Evolutionary conservation across 1,139 yeast genomes (phyloP).

Genomic region (Saccharomyces hybrid): DNA sequence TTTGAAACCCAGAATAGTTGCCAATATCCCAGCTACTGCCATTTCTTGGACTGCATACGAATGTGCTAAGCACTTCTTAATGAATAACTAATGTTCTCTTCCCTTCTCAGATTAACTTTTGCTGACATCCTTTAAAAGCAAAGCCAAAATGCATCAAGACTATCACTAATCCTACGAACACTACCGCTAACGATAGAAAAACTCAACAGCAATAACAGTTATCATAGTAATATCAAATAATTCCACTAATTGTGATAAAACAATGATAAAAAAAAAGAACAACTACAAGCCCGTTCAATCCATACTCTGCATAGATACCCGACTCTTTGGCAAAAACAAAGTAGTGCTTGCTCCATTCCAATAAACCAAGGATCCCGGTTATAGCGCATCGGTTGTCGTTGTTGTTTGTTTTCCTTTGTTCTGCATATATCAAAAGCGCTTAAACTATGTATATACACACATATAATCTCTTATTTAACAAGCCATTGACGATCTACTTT

Average conservation of each 20-base stretch:
- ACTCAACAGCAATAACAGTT: background rate
- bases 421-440: background rate
- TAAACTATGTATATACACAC: background rate
- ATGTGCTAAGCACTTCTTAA: constrained; percentile 61
- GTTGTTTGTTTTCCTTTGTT: background rate
- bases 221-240: no score
- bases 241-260: no score
- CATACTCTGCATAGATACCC: background rate
- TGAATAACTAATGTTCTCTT: constrained; percentile 1
- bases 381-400: background rate
- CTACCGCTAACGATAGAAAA: background rate
- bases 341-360: background rate
- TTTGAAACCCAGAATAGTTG: constrained; percentile 80
- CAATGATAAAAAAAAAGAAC: background rate
- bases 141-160: background rate
- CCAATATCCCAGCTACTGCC: constrained; percentile 94
- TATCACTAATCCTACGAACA: background rate
- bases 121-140: background rate
- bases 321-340: background rate
- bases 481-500: constrained; percentile 8
- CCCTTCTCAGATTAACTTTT: background rate
- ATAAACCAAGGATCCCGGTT: background rate
- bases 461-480: background rate
- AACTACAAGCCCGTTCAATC: background rate
- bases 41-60: constrained; percentile 98